Base-by-base conservation (phyloP, 306 rosid genomes). In the Quercus alba region DNA sequence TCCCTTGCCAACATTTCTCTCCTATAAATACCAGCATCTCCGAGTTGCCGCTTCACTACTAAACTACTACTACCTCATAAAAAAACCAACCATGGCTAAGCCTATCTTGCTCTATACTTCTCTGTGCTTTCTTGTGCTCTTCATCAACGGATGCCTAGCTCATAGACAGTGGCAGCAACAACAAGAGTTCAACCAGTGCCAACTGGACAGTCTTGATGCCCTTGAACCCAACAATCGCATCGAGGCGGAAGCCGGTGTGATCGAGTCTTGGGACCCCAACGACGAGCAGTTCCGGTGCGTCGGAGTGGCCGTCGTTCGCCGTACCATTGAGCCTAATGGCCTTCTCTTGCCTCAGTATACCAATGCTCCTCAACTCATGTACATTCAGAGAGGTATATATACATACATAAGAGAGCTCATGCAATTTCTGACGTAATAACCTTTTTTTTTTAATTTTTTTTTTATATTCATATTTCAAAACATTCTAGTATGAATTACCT, bases 291-390 rank as follows among this genome's bases (percentile, higher is more conserved):
- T 86, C 57, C 82, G 38, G 31, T 88, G 92, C 64, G 78, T 83
- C 0, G 90, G 89, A 2, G 85, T 79, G 0, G 89, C 86, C 1
- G 38, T 75, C 18, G 55, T 58, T 3, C 67, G 88, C 17, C 25
- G 20, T 20, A 84, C 84, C 51, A 80, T 88, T 21, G 82, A 88
- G 3, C 84, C 72, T 25, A 79, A 82, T 30, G 88, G 92, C 59
- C 91, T 88, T 31, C 85, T 77, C 76, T 82, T 88, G 77, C 90
- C 89, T 66, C 79, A 84, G 3, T 86, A 84, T 84, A 28, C 61
- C 64, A 86, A 79, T 31, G 35, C 35, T 31, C 35, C 35, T 31
- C 35, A 31, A 31, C 35, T 31, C 35, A 31, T 31, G 6, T 31
- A 31, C 35, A 31, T 31, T 31, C 6, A 31, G 6, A 4, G 35